Evolutionary conservation across 2,329 filamentous ascomycete genomes (phyloP).

Genomic region (Trichoderma asperellum): DNA sequence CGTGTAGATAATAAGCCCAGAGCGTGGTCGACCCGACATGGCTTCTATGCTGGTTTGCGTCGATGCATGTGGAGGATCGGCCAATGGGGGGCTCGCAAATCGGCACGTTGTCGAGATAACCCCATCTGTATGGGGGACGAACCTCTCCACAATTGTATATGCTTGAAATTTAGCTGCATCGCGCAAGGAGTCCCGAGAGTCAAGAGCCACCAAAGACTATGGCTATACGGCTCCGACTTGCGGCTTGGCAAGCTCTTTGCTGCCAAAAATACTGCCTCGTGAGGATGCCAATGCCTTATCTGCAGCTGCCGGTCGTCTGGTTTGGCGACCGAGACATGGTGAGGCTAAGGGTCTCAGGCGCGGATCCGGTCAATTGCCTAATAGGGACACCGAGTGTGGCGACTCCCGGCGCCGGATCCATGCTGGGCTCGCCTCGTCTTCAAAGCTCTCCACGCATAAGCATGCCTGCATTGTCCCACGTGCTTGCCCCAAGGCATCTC

Average conservation of each 20-base stretch:
- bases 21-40: conserved; percentile 11
- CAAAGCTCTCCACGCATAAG: conserved; percentile 21
- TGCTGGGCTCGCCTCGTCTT: background rate
- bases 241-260: conserved; percentile 7
- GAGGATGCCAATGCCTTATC: background rate
- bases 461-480: conserved; percentile 25
- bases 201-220: background rate
- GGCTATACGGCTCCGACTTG: conserved; percentile 7
- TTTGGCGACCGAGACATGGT: conserved; percentile 23
- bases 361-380: conserved; percentile 12
- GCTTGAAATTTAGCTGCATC: conserved; percentile 24
- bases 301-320: conserved; percentile 1
- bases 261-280: background rate
- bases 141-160: conserved; percentile 18
- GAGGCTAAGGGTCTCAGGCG: background rate
- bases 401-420: conserved; percentile 2
- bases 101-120: conserved; percentile 25
- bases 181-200: background rate
- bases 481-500: conserved; percentile 2
- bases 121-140: conserved; percentile 18
- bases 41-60: background rate
- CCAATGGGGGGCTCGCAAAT: conserved; percentile 20
- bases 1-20: conserved; percentile 4
- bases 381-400: conserved; percentile 27
- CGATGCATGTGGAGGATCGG: conserved; percentile 15